These are phyloP conservation scores for Phaffia tasmanica DNA, from an alignment of 768 basidiomycete species.

Conservation along the genomic window DNA sequence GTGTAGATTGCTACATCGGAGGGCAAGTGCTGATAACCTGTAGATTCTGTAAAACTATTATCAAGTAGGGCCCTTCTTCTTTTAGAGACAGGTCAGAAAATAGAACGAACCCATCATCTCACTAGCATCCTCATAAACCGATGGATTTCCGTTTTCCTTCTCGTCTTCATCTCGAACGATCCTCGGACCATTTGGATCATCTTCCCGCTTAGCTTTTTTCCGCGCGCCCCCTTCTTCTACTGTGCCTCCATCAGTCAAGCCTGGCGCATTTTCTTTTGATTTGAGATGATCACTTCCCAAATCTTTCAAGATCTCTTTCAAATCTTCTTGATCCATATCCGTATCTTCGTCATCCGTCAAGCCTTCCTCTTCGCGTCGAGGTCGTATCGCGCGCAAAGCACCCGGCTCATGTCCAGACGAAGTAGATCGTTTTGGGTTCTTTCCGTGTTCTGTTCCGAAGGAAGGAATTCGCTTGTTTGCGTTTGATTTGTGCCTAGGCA, in stretches of 20 bases:
- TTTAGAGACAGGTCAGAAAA: not conserved
- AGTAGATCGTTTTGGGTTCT: conserved; percentile 44
- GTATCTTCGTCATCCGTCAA: conserved; percentile 29
- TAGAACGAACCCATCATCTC: conserved; percentile 32
- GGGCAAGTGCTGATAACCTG: conserved; percentile 20
- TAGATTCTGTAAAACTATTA: not conserved
- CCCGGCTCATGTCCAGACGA: conserved; percentile 3
- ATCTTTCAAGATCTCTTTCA: conserved; percentile 30
- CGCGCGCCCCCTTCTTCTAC: conserved; percentile 30
- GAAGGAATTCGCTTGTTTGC: conserved; percentile 57
- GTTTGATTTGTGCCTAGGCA: conserved; percentile 37
- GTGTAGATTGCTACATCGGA: conserved; percentile 18
- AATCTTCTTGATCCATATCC: conserved; percentile 31
- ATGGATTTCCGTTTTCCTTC: conserved; percentile 29
- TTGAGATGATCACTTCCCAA: conserved; percentile 31
- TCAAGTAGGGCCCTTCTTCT: not conserved
- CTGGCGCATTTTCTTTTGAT: conserved; percentile 14
- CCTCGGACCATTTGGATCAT: not conserved
- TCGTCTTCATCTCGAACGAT: not conserved
- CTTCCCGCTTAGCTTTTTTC: conserved; percentile 37
- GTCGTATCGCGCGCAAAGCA: conserved; percentile 5
- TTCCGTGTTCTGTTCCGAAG: conserved; percentile 63
- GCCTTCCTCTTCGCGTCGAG: conserved; percentile 24
- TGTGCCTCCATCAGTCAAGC: not conserved
- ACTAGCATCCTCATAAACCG: conserved; percentile 33